Base-by-base conservation (phyloP, 2,329 filamentous ascomycete species). In the Clonostachys byssicola region DNA sequence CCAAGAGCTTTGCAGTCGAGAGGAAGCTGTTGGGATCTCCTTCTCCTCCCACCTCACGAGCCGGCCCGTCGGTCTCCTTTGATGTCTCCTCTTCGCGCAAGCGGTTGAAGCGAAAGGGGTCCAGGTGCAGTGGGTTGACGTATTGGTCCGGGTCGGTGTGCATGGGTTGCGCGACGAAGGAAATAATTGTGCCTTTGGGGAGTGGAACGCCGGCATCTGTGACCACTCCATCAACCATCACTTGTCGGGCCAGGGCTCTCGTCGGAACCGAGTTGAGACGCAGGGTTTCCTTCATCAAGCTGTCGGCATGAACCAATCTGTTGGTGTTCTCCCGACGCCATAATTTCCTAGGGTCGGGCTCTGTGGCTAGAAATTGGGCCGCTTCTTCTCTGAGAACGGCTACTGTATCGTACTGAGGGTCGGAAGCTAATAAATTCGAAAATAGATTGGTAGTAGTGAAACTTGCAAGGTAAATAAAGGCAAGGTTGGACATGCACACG, bases 251-350 rank as follows among this genome's bases (percentile, higher is more conserved):
- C 3, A 60, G 40, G 8, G 51, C 47, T 34, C 60, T 58, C 5
- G 50, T 50, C 0, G 62, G 56, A 12, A 42, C 38, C 7, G 38
- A 34, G 39, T 47, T 12, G 16, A 48, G 40, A 12, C 50, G 50
- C 20, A 74, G 56, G 3, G 71, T 71, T 54, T 76, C 72, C 12
- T 72, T 64, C 4, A 64, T 56, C 1, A 64, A 62, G 45, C 71
- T 75, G 53, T 76, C 72, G 12, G 66, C 56, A 5, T 56, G 58
- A 2, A 58, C 56, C 62, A 76, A 65, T 12, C 61, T 55, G 33
- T 59, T 54, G 2, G 73, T 56, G 3, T 59, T 58, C 6, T 55
- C 48, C 43, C 71, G 72, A 5, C 64, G 68, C 72, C 72, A 75
- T 36, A 44, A 13, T 7, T 47, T 48, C 9, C 18, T 16, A 5